Conservation (phyloP, 2,329 filamentous ascomycete genomes). For the Leptographium lundbergii region DNA sequence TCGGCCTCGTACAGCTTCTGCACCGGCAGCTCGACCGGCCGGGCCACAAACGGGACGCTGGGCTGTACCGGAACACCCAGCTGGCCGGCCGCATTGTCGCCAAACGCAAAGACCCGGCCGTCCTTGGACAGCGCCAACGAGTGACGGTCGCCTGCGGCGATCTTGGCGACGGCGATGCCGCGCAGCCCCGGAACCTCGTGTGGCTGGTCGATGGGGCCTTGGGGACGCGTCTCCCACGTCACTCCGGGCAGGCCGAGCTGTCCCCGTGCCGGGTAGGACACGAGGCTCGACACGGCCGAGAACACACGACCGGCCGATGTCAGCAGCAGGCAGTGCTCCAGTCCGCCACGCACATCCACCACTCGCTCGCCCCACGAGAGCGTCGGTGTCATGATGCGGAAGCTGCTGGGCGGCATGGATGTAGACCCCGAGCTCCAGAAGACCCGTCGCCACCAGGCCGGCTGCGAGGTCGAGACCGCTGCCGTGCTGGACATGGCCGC, state of each 20-base stretch:
- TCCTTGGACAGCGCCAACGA: constrained; percentile 65
- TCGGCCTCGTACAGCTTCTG: constrained; percentile 51
- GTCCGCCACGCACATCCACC: constrained; percentile 59
- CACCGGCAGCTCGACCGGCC: constrained; percentile 58
- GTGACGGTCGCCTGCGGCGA: constrained; percentile 80
- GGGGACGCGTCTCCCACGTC: constrained; percentile 64
- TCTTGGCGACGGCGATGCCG: constrained; percentile 56
- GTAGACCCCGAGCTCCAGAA: constrained; percentile 45
- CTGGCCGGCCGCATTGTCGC: constrained; percentile 86
- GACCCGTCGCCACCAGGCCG: constrained; percentile 48
- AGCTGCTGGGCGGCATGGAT: constrained; percentile 31
- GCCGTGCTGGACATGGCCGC: constrained; percentile 39
- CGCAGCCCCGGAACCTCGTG: constrained; percentile 65
- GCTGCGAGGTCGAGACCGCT: not conserved
- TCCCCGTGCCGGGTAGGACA: constrained; percentile 67
- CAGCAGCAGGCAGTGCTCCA: constrained; percentile 76
- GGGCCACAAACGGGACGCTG: constrained; percentile 50
- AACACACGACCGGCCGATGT: constrained; percentile 80
- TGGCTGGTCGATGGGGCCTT: constrained; percentile 66
- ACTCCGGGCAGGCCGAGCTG: constrained; percentile 81
- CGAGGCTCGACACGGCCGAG: constrained; percentile 68
- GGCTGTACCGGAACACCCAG: constrained; percentile 64
- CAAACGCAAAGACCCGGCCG: constrained; percentile 74
- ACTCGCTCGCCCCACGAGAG: constrained; percentile 61
- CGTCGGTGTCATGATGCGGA: constrained; percentile 56